These are phyloP conservation scores for Boletus coccyginus DNA, from an alignment of 768 basidiomycete species.

Conservation along the genomic window DNA sequence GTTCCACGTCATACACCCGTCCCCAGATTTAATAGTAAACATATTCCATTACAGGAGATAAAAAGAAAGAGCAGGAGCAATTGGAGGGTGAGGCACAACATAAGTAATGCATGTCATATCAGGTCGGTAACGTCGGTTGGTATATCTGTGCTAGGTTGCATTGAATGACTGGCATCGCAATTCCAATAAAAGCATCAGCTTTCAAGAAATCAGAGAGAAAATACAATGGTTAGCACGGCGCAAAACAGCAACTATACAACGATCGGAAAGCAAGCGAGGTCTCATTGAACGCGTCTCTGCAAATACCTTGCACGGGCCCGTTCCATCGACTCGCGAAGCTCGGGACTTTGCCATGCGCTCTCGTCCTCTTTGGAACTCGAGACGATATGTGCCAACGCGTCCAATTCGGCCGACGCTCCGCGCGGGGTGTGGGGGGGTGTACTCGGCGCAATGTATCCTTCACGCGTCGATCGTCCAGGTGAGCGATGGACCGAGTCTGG, in stretches of 20 bases:
- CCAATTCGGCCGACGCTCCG: slow-evolving; percentile 38
- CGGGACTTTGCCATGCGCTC: slow-evolving; percentile 55
- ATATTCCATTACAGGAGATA: neutral
- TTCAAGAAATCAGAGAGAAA: neutral
- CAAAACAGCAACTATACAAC: neutral
- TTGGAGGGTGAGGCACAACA: neutral
- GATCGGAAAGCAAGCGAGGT: neutral
- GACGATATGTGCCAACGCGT: slow-evolving; percentile 18
- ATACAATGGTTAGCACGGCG: neutral
- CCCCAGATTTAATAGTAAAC: slow-evolving; percentile 1
- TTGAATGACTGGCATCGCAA: neutral
- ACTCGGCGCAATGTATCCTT: slow-evolving; percentile 11
- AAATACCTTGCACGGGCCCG: slow-evolving; percentile 47
- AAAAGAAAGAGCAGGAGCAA: neutral
- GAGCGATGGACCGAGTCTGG: slow-evolving; percentile 17
- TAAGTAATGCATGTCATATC: slow-evolving; percentile 1
- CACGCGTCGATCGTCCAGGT: slow-evolving; percentile 19
- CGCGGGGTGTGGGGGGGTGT: slow-evolving; percentile 20
- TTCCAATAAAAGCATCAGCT: neutral
- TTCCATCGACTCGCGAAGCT: slow-evolving; percentile 71
- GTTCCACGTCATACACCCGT: slow-evolving; percentile 4
- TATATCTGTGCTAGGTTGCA: neutral
- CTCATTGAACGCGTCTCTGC: slow-evolving; percentile 19
- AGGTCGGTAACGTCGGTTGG: neutral
- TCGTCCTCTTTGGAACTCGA: slow-evolving; percentile 44